phyloP scores from a whole-genome alignment of 495 filamentous ascomycete genomes.

The Penicillium herquei region DNA sequence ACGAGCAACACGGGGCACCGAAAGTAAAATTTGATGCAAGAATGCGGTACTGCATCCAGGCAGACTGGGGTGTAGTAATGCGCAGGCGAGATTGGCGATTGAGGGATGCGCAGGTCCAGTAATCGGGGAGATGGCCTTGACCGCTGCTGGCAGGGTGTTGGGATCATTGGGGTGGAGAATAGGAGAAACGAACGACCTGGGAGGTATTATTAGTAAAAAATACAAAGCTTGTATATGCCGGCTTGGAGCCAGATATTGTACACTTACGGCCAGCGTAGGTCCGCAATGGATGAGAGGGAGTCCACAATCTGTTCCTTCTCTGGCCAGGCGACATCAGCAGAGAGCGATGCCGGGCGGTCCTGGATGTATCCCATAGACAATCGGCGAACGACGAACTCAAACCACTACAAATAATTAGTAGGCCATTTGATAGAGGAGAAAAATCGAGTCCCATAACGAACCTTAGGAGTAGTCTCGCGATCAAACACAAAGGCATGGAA shows the following conservation, averaged over 20 bases:
- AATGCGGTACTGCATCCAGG: slow-evolving; percentile 86
- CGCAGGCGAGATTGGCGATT: slow-evolving; percentile 80
- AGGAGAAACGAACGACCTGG: slow-evolving; percentile 73
- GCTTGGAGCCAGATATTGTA: background rate
- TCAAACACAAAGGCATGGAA: slow-evolving; percentile 93
- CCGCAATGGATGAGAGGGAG: slow-evolving; percentile 74
- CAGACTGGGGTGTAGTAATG: slow-evolving; percentile 82
- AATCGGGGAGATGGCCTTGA: slow-evolving; percentile 71
- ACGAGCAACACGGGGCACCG: slow-evolving; percentile 74
- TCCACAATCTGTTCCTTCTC: slow-evolving; percentile 73
- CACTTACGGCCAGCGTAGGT: slow-evolving; percentile 80
- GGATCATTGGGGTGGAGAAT: slow-evolving; percentile 75
- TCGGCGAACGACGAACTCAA: slow-evolving; percentile 70
- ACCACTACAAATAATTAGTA: slow-evolving; percentile 43
- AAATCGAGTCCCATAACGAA: slow-evolving; percentile 15
- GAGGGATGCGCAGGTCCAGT: slow-evolving; percentile 81
- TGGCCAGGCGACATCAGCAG: slow-evolving; percentile 69
- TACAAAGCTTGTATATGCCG: background rate
- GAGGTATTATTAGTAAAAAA: background rate
- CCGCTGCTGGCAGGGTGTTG: slow-evolving; percentile 60
- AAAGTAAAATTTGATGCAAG: slow-evolving; percentile 74
- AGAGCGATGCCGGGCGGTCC: slow-evolving; percentile 65
- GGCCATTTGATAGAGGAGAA: background rate
- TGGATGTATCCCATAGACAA: slow-evolving; percentile 78
- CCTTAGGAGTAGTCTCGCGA: slow-evolving; percentile 76